These are phyloP conservation scores for Effrenium voratum DNA, from an alignment of 73 alveolate species.

Conservation along the genomic window DNA sequence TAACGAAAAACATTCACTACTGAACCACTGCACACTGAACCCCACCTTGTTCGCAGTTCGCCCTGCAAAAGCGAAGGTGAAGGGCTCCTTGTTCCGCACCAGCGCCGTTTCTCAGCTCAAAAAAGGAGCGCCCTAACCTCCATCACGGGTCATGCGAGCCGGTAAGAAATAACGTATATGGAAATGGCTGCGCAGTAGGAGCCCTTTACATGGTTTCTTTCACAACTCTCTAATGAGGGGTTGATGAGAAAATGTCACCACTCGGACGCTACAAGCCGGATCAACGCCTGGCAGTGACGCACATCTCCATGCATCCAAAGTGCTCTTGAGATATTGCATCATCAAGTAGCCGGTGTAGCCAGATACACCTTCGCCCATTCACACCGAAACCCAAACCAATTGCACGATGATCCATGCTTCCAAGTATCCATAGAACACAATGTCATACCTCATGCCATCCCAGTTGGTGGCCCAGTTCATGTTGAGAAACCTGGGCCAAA, in stretches of 20 bases:
- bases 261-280: not conserved
- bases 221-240: not conserved
- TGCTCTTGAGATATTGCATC: conserved; percentile 62
- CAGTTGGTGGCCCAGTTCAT: conserved; percentile 83
- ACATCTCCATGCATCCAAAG: not conserved
- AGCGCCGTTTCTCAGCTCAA: conserved; percentile 39
- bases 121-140: too few relatives aligned
- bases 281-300: not conserved
- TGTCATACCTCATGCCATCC: conserved; percentile 85
- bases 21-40: not conserved
- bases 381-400: not conserved
- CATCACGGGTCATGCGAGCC: too few relatives aligned
- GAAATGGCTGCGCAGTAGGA: too few relatives aligned
- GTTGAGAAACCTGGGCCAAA: conserved; percentile 48
- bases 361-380: conserved; percentile 41
- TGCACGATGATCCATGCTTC: not conserved
- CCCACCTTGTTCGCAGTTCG: conserved; percentile 50
- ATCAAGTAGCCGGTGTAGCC: conserved; percentile 92
- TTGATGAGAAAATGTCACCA: not conserved
- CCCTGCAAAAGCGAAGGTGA: conserved; percentile 88
- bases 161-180: too few relatives aligned
- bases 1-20: too few relatives aligned
- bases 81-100: conserved; percentile 45
- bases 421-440: conserved; percentile 54
- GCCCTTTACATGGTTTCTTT: too few relatives aligned